Conservation (phyloP, 2,329 filamentous ascomycete species). For the Corynespora cassiicola region DNA sequence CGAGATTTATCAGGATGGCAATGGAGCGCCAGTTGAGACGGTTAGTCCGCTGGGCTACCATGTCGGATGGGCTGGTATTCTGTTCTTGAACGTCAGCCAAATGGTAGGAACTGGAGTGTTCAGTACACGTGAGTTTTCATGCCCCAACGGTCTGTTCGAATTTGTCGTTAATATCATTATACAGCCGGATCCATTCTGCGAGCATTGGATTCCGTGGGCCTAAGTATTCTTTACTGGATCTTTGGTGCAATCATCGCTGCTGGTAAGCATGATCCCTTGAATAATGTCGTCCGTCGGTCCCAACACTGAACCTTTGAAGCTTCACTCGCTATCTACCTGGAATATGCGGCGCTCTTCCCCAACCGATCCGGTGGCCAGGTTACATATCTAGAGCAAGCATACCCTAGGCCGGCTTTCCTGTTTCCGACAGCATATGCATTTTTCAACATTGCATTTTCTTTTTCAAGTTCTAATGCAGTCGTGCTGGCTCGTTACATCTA, state of each 20-base stretch:
- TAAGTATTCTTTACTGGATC: slow-evolving; percentile 36
- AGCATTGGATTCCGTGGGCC: slow-evolving; percentile 31
- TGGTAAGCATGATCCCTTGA: slow-evolving; percentile 11
- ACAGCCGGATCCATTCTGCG: slow-evolving; percentile 31
- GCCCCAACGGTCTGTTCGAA: neutral
- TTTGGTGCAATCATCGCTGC: slow-evolving; percentile 34
- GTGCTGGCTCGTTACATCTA: slow-evolving; percentile 39
- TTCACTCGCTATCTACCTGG: slow-evolving; percentile 31
- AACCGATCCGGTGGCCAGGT: slow-evolving; percentile 37
- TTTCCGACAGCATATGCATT: slow-evolving; percentile 39
- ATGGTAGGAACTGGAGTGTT: slow-evolving; percentile 42
- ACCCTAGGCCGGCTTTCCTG: slow-evolving; percentile 32
- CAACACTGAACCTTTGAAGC: slow-evolving; percentile 14
- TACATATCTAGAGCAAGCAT: slow-evolving; percentile 38
- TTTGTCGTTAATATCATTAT: no score
- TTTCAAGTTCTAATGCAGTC: slow-evolving; percentile 37
- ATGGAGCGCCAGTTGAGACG: slow-evolving; percentile 37
- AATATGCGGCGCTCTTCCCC: slow-evolving; percentile 35
- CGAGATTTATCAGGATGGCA: slow-evolving; percentile 31
- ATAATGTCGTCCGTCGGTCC: neutral
- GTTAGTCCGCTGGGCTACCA: slow-evolving; percentile 38
- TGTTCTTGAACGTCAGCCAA: slow-evolving; percentile 39
- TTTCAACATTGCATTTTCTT: slow-evolving; percentile 34
- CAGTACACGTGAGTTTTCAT: slow-evolving; percentile 29
- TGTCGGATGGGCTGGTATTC: slow-evolving; percentile 34